Evolutionary conservation across 805 yeast genomes (phyloP).

Genomic region (Starmerella roubikii): DNA sequence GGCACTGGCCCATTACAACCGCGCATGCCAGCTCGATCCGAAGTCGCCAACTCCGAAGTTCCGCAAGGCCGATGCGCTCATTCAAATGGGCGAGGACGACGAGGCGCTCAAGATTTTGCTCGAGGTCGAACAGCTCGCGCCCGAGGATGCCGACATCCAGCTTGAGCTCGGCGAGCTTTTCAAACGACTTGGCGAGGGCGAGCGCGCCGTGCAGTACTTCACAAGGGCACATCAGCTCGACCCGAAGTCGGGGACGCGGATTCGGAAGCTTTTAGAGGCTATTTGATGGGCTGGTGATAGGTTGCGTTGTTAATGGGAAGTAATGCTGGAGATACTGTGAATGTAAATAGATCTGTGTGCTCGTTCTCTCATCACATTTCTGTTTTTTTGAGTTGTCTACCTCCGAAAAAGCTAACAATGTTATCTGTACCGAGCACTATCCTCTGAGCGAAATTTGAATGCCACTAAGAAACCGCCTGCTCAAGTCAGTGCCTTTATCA

Average conservation of each 20-base stretch:
- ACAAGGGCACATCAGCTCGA: slow-evolving; percentile 83
- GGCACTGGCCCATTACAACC: slow-evolving; percentile 69
- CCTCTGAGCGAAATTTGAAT: too few species aligned
- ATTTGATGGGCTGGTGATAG: too few species aligned
- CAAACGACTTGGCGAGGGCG: slow-evolving; percentile 57
- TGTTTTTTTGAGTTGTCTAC: too few species aligned
- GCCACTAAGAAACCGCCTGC: too few species aligned
- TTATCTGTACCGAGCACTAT: too few species aligned
- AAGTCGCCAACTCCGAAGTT: slow-evolving; percentile 72
- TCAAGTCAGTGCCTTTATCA: too few species aligned
- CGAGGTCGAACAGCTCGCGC: slow-evolving; percentile 58
- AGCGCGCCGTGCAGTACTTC: slow-evolving; percentile 69
- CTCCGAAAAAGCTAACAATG: too few species aligned
- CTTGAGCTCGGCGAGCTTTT: slow-evolving; percentile 77
- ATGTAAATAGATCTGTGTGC: too few species aligned
- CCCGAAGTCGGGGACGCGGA: slow-evolving; percentile 39
- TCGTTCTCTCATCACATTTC: too few species aligned
- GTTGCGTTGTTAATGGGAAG: too few species aligned
- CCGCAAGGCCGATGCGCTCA: slow-evolving; percentile 72
- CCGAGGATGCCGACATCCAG: slow-evolving; percentile 91
- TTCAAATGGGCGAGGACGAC: slow-evolving; percentile 54
- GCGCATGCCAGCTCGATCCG: slow-evolving; percentile 77
- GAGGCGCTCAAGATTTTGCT: slow-evolving; percentile 67
- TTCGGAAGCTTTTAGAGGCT: slow-evolving; percentile 65
- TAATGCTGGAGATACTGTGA: too few species aligned